These are phyloP conservation scores for Saccharomycopsis hybrid DNA, from an alignment of 1,139 yeast species.

Conservation along the genomic window DNA sequence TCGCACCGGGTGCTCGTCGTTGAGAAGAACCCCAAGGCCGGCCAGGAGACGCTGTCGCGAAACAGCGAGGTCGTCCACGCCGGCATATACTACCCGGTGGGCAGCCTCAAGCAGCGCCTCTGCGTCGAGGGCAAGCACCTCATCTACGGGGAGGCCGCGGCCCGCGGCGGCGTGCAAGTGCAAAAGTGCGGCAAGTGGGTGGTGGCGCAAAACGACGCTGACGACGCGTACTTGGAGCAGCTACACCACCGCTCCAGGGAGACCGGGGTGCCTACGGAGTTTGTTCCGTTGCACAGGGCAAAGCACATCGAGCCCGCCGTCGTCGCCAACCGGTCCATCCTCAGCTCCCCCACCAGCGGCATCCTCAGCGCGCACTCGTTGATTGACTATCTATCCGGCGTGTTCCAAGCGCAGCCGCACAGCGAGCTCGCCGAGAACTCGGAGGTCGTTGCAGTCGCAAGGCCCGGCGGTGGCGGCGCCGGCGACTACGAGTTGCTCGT, in stretches of 20 bases:
- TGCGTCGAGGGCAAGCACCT: conserved; percentile 70
- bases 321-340: conserved; percentile 50
- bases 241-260: conserved; percentile 45
- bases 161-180: conserved; percentile 46
- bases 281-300: conserved; percentile 43
- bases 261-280: conserved; percentile 52
- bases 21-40: conserved; percentile 60
- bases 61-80: conserved; percentile 94
- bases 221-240: conserved; percentile 50
- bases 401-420: conserved; percentile 42
- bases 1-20: conserved; percentile 52
- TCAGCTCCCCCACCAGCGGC: conserved; percentile 82
- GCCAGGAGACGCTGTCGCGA: conserved; percentile 77
- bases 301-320: conserved; percentile 56
- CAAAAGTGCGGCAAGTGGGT: conserved; percentile 79
- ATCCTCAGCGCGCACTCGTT: conserved; percentile 77
- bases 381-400: conserved; percentile 51
- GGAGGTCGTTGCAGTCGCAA: conserved; percentile 42
- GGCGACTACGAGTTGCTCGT: conserved; percentile 33
- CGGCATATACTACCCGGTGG: conserved; percentile 73
- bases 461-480: too few relatives aligned
- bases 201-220: conserved; percentile 69
- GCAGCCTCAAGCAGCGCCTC: conserved; percentile 57
- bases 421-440: conserved; percentile 66
- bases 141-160: conserved; percentile 48